phyloP scores from a whole-genome alignment of 2,329 filamentous ascomycete species.

The Alternaria arborescens region DNA sequence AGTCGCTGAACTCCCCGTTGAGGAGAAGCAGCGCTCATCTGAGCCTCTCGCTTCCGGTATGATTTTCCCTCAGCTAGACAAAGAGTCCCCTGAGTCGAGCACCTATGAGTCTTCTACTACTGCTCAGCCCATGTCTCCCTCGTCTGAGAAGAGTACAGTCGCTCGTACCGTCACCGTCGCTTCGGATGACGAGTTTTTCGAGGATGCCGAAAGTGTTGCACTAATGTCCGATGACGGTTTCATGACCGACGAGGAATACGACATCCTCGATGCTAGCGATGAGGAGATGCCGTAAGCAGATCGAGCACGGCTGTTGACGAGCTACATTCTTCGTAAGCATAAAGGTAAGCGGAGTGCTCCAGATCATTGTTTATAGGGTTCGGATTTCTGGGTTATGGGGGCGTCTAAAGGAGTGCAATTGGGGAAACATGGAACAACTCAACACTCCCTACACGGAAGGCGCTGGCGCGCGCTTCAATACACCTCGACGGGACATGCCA shows the following conservation, averaged over 20 bases:
- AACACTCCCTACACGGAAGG: conserved; percentile 14
- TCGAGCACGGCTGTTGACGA: background rate
- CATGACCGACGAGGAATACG: conserved; percentile 97
- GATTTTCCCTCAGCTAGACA: conserved; percentile 97
- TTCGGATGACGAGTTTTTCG: conserved; percentile 62
- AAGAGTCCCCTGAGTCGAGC: conserved; percentile 86
- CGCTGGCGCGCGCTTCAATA: conserved; percentile 13
- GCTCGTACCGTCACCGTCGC: conserved; percentile 47
- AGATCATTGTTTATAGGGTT: conserved; percentile 11
- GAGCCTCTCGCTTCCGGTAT: conserved; percentile 64
- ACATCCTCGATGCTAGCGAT: conserved; percentile 93
- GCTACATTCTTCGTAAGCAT: background rate
- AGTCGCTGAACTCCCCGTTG: conserved; percentile 42
- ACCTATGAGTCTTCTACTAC: conserved; percentile 68
- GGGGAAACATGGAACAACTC: background rate
- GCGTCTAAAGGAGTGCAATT: conserved; percentile 3
- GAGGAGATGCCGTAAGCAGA: conserved; percentile 65
- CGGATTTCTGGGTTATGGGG: conserved; percentile 8
- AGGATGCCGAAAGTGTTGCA: conserved; percentile 67
- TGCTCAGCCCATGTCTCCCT: conserved; percentile 34
- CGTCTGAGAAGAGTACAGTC: conserved; percentile 40
- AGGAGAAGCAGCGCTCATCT: conserved; percentile 42
- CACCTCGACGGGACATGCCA: conserved; percentile 8
- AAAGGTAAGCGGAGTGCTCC: conserved; percentile 5
- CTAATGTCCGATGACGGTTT: conserved; percentile 73